phyloP scores from a whole-genome alignment of 2,329 filamentous ascomycete species.

The Dryadomyces quercivorus region DNA sequence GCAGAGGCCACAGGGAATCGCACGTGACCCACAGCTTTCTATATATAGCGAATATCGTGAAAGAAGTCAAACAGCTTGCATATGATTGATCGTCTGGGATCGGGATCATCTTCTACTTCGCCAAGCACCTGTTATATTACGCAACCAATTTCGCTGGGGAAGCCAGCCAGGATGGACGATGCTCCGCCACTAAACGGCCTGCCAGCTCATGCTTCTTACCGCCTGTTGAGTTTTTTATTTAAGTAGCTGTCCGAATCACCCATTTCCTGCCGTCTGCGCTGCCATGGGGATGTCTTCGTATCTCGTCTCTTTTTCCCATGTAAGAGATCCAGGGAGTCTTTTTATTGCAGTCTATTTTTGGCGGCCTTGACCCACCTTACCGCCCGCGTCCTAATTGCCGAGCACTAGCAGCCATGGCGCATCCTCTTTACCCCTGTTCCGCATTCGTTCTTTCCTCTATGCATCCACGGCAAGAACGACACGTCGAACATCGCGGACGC shows the following conservation, averaged over 20 bases:
- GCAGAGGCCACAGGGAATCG: too few relatives aligned
- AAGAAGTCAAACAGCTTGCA: too few relatives aligned
- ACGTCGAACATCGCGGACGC: neutral
- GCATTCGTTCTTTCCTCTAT: neutral
- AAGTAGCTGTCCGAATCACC: too few relatives aligned
- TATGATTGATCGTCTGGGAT: too few relatives aligned
- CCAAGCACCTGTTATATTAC: neutral
- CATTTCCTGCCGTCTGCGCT: neutral
- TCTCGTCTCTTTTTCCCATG: neutral
- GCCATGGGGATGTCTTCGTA: neutral
- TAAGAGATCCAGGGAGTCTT: neutral
- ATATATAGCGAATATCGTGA: too few relatives aligned
- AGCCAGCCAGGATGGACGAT: neutral
- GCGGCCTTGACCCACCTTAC: neutral
- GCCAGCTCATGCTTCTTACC: neutral
- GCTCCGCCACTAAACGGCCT: neutral
- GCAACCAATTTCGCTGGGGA: neutral
- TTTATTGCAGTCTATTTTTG: neutral
- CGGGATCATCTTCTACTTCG: neutral
- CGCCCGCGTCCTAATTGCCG: conserved; percentile 1
- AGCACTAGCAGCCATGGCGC: neutral
- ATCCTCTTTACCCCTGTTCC: neutral
- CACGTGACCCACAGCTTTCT: too few relatives aligned
- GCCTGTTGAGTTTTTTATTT: neutral
- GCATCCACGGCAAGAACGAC: neutral